Percentiles rank a stretch among this genome's conserved stretches.
These are phyloP conservation scores for Plasmodium gaboni DNA, from an alignment of 169 alveolate species.

Conservation along the genomic window DNA sequence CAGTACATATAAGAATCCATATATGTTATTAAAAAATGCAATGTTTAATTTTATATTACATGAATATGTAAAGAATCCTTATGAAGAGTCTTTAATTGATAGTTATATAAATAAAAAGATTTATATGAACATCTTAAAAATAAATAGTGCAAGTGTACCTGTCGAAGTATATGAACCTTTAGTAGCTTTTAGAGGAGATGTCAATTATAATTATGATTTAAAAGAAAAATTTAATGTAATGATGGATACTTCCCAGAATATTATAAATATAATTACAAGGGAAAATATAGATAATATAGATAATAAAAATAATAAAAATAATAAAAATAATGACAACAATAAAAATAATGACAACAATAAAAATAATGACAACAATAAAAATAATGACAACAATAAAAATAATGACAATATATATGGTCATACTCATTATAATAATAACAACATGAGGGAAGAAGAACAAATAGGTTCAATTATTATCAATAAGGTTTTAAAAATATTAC, in stretches of 20 bases:
- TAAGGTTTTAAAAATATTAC: constrained; percentile 26
- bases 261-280: background rate
- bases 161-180: constrained; percentile 85
- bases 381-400: too few relatives aligned
- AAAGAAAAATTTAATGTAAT: constrained; percentile 18
- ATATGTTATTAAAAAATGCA: constrained; percentile 62
- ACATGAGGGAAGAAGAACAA: background rate
- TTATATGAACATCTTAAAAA: constrained; percentile 29
- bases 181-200: constrained; percentile 81
- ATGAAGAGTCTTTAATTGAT: constrained; percentile 45
- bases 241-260: background rate
- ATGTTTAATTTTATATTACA: constrained; percentile 26
- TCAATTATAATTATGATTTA: constrained; percentile 25
- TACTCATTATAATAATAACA: background rate
- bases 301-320: too few relatives aligned
- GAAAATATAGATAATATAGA: background rate
- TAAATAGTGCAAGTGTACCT: constrained; percentile 75
- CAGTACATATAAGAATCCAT: constrained; percentile 42
- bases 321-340: background rate
- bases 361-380: too few relatives aligned
- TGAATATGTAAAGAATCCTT: constrained; percentile 54
- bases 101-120: constrained; percentile 35
- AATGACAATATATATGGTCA: background rate
- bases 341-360: background rate
- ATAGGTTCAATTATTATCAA: background rate